phyloP scores from a whole-genome alignment of 225 moss, liverwort and hornwort species.

The Bryoerythrophyllum caledonicum region DNA sequence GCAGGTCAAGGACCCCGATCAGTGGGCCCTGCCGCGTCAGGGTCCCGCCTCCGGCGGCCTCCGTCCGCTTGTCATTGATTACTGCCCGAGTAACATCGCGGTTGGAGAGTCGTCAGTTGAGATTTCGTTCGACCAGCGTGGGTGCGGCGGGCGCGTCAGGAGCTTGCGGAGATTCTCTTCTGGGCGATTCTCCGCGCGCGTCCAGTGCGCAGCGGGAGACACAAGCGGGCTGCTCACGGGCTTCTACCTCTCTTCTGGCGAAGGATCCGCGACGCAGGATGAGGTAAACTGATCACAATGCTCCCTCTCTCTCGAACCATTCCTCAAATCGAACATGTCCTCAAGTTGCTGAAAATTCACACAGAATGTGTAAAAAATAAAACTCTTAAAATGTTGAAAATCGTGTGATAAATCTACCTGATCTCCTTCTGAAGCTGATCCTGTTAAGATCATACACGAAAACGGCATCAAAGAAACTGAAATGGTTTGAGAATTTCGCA shows the following conservation, averaged over 20 bases:
- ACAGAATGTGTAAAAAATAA: no score
- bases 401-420: no score
- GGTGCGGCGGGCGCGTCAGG: conserved; percentile 51
- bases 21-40: conserved; percentile 30
- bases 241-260: conserved; percentile 55
- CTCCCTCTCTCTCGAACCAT: no score
- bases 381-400: no score
- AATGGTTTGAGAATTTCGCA: no score
- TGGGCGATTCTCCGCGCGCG: conserved; percentile 35
- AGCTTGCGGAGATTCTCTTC: conserved; percentile 39
- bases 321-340: no score
- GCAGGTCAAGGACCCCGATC: conserved; percentile 31
- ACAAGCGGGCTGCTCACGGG: conserved; percentile 60
- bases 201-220: conserved; percentile 54
- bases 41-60: conserved; percentile 2
- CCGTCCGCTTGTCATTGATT: conserved; percentile 55
- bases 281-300: conserved; percentile 9
- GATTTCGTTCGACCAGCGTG: conserved; percentile 44
- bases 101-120: not conserved
- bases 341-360: no score
- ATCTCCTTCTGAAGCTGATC: no score
- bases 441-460: no score
- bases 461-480: no score
- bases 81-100: conserved; percentile 40
- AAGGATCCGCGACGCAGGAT: conserved; percentile 46